These are phyloP conservation scores for Alternaria arbusti DNA, from an alignment of 2,329 filamentous ascomycete genomes.

Conservation along the genomic window DNA sequence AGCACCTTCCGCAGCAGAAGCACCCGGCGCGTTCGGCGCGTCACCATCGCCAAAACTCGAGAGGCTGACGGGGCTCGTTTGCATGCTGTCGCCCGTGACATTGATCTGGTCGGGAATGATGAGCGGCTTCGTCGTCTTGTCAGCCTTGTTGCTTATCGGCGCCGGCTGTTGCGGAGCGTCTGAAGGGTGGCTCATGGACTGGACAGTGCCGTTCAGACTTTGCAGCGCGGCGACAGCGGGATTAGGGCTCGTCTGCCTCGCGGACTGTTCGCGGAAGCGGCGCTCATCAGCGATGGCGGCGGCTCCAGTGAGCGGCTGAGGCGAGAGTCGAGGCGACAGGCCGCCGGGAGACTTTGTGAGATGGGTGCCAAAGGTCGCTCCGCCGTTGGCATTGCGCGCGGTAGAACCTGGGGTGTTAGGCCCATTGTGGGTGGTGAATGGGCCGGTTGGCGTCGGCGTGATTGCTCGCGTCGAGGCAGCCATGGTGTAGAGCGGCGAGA, in stretches of 20 bases:
- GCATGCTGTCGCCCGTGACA: conserved; percentile 52
- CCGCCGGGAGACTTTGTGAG: conserved; percentile 53
- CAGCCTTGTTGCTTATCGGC: conserved; percentile 57
- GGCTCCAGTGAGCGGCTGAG: conserved; percentile 55
- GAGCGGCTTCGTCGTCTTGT: conserved; percentile 56
- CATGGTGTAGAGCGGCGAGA: conserved; percentile 38
- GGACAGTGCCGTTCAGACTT: conserved; percentile 50
- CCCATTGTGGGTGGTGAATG: conserved; percentile 48
- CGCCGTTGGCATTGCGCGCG: conserved; percentile 32
- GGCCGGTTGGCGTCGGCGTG: conserved; percentile 51
- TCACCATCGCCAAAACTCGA: conserved; percentile 62
- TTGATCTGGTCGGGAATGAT: conserved; percentile 54
- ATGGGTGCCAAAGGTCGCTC: conserved; percentile 45
- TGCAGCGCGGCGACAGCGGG: conserved; percentile 54
- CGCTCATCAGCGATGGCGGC: conserved; percentile 58
- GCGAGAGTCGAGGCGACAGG: conserved; percentile 50
- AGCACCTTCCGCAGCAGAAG: conserved; percentile 58
- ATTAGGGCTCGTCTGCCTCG: conserved; percentile 57
- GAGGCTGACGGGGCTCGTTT: conserved; percentile 61
- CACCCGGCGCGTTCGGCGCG: conserved; percentile 53
- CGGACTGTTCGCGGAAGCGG: conserved; percentile 50
- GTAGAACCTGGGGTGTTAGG: conserved; percentile 50
- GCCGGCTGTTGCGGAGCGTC: conserved; percentile 53
- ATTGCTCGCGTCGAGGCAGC: conserved; percentile 53
- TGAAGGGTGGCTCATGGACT: conserved; percentile 41